These are phyloP conservation scores for Polyporus tsugae DNA, from an alignment of 1,284 basidiomycete genomes.

Conservation along the genomic window DNA sequence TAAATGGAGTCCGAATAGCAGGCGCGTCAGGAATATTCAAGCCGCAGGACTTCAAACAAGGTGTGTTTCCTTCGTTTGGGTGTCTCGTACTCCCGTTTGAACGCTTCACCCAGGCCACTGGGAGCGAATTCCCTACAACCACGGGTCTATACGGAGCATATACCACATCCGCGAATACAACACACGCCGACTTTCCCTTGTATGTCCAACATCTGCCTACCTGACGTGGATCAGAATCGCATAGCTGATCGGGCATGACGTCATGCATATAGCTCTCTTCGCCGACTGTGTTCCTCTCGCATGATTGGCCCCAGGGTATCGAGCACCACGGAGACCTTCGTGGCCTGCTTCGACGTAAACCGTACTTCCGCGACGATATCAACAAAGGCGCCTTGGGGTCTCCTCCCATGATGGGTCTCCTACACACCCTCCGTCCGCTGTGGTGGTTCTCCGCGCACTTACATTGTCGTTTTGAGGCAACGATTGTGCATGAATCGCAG, in stretches of 20 bases:
- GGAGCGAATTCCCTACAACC: slow-evolving; percentile 78
- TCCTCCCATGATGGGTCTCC: slow-evolving; percentile 85
- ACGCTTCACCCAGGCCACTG: slow-evolving; percentile 60
- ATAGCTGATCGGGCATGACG: background rate
- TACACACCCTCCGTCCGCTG: slow-evolving; percentile 79
- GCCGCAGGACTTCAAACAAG: slow-evolving; percentile 76
- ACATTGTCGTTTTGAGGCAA: slow-evolving; percentile 86
- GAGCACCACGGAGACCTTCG: slow-evolving; percentile 82
- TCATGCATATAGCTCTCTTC: slow-evolving; percentile 57
- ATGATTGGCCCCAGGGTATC: slow-evolving; percentile 96
- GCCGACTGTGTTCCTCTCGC: slow-evolving; percentile 87
- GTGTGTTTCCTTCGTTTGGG: slow-evolving; percentile 48
- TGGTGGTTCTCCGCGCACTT: slow-evolving; percentile 98
- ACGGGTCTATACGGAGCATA: slow-evolving; percentile 78
- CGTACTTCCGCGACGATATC: slow-evolving; percentile 84
- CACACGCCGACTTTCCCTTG: slow-evolving; percentile 81
- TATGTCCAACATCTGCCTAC: slow-evolving; percentile 46
- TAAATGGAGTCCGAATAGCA: slow-evolving; percentile 88
- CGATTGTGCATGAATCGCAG: slow-evolving; percentile 58
- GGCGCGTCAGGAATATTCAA: slow-evolving; percentile 97
- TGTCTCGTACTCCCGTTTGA: background rate
- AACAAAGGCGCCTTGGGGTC: slow-evolving; percentile 82
- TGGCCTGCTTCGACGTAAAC: slow-evolving; percentile 79
- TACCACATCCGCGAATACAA: slow-evolving; percentile 95
- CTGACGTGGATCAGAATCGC: background rate